Evolutionary conservation across 345 rosid genomes (phyloP).

Genomic region (Citrus unshiu): DNA sequence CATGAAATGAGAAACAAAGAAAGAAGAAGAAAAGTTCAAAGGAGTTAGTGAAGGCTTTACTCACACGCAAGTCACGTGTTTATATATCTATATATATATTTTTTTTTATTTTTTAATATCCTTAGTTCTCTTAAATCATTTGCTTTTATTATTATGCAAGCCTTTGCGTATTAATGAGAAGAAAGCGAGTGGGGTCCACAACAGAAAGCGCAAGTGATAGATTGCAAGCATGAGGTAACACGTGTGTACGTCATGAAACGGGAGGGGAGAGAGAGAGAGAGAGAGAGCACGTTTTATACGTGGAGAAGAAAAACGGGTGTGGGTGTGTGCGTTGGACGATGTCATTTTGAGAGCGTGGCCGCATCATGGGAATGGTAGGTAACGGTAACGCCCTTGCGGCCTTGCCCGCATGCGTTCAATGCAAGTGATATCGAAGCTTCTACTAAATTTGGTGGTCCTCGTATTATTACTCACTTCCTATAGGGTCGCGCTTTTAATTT

Average conservation of each 20-base stretch:
- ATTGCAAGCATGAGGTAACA: not conserved
- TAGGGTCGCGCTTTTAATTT: no score
- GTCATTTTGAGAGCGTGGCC: not conserved
- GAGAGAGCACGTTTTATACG: constrained; percentile 10
- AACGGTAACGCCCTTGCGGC: no score
- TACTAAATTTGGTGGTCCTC: not conserved
- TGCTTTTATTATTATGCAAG: not conserved
- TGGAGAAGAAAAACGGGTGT: not conserved
- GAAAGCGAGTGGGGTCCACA: not conserved
- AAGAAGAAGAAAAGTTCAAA: not conserved
- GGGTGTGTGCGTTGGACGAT: not conserved
- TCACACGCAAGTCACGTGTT: constrained; percentile 27
- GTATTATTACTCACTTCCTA: no score
- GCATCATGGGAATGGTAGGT: not conserved
- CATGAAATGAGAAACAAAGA: not conserved
- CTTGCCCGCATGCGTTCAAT: constrained; percentile 7
- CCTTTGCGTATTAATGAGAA: not conserved
- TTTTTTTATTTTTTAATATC: no score
- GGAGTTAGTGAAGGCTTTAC: not conserved
- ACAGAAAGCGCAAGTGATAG: not conserved
- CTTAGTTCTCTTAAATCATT: no score
- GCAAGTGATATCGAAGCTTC: not conserved
- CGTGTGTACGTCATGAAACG: not conserved
- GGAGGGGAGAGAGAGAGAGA: no score
- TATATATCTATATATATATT: not conserved